Conservation (phyloP, 2,329 filamentous ascomycete species). For the Chaetomium strumarium region DNA sequence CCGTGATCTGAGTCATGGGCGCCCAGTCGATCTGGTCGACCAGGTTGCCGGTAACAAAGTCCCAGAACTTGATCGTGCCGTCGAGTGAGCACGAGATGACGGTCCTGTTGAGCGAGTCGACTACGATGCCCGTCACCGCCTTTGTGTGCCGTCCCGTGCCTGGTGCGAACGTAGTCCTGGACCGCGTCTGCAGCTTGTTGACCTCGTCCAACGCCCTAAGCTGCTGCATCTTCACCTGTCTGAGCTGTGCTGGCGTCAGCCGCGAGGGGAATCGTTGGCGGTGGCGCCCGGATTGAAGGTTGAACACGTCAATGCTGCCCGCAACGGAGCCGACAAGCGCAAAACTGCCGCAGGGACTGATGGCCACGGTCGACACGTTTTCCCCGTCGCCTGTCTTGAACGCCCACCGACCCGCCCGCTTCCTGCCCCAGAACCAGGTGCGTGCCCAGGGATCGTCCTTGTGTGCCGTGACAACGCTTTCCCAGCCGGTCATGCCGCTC, state of each 20-base stretch:
- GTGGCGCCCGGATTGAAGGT: constrained; percentile 86
- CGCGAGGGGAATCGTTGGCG: constrained; percentile 81
- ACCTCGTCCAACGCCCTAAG: constrained; percentile 53
- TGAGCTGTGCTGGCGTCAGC: constrained; percentile 70
- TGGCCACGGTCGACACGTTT: constrained; percentile 79
- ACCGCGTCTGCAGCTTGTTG: constrained; percentile 45
- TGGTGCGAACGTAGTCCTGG: constrained; percentile 37
- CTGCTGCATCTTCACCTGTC: constrained; percentile 64
- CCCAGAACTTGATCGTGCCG: constrained; percentile 96
- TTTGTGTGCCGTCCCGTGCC: constrained; percentile 70
- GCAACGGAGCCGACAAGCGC: constrained; percentile 79
- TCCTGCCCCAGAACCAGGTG: constrained; percentile 98
- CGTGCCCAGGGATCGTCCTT: constrained; percentile 76
- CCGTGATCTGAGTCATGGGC: constrained; percentile 67
- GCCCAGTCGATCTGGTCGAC: constrained; percentile 79
- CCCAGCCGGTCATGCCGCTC: constrained; percentile 83
- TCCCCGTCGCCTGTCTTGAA: constrained; percentile 78
- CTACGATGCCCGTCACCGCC: constrained; percentile 75
- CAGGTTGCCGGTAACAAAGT: constrained; percentile 77
- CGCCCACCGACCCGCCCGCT: constrained; percentile 86
- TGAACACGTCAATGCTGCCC: constrained; percentile 90
- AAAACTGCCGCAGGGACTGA: constrained; percentile 91
- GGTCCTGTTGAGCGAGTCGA: constrained; percentile 83
- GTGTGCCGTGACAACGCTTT: constrained; percentile 92
- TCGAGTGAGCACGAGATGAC: constrained; percentile 84